Evolutionary conservation across 1,284 basidiomycete genomes (phyloP).

Genomic region (Cryptococcus deneoformans): DNA sequence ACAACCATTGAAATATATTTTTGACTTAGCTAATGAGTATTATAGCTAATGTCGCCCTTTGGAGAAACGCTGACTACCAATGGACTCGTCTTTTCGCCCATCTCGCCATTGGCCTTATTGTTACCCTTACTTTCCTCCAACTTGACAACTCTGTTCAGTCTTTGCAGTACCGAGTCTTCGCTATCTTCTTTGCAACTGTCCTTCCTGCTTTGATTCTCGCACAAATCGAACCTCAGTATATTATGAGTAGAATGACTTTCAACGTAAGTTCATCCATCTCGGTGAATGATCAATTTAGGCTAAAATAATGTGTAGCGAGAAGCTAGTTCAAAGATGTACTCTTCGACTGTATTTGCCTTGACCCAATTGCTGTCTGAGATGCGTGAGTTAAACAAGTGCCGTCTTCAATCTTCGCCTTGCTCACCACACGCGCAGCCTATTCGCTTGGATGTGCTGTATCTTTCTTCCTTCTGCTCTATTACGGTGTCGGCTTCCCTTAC

Average conservation of each 20-base stretch:
- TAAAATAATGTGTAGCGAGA: constrained; percentile 61
- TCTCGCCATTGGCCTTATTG: constrained; percentile 70
- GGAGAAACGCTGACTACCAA: constrained; percentile 66
- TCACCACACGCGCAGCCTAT: constrained; percentile 18
- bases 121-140: constrained; percentile 81
- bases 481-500: constrained; percentile 37
- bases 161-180: constrained; percentile 80
- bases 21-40: neutral
- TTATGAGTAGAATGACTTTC: constrained; percentile 63
- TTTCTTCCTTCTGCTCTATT: constrained; percentile 64
- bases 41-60: constrained; percentile 64
- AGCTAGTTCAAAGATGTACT: constrained; percentile 53
- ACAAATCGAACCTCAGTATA: constrained; percentile 77
- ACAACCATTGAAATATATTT: neutral
- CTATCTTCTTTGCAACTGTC: constrained; percentile 49
- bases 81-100: constrained; percentile 80
- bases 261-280: constrained; percentile 22
- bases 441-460: constrained; percentile 63
- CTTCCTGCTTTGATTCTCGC: constrained; percentile 42
- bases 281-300: neutral
- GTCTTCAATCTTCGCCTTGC: constrained; percentile 23
- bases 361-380: constrained; percentile 79
- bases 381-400: constrained; percentile 57
- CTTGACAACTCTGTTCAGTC: constrained; percentile 65
- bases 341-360: constrained; percentile 64